Evolutionary conservation across 192 early-diverging fungal genomes (phyloP).

Genomic region (Mortierella antarctica): DNA sequence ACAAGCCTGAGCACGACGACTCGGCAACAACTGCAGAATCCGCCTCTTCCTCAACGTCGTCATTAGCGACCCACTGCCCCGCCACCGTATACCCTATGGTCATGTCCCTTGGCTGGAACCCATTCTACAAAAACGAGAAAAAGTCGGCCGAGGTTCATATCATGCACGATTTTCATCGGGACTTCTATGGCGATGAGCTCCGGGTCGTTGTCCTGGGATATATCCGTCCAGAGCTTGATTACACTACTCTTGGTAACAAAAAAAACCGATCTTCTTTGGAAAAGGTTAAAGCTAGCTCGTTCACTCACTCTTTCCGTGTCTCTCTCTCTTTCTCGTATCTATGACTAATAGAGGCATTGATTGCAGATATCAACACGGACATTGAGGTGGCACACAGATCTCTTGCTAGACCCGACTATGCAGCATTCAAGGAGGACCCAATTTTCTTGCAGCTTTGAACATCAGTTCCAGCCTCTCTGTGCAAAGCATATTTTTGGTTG

Average conservation of each 20-base stretch:
- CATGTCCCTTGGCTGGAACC: conserved; percentile 99
- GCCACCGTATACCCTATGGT: conserved; percentile 91
- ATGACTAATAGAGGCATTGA: conserved; percentile 76
- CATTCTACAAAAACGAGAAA: conserved; percentile 97
- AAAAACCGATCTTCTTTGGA: background rate
- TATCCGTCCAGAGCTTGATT: conserved; percentile 92
- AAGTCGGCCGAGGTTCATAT: conserved; percentile 98
- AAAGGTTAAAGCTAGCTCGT: background rate
- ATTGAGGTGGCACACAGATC: conserved; percentile 82
- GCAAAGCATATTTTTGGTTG: background rate
- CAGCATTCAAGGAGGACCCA: conserved; percentile 51
- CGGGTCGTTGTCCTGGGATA: conserved; percentile 88
- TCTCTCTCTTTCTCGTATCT: background rate
- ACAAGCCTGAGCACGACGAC: background rate
- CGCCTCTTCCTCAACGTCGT: conserved; percentile 27
- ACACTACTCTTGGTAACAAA: conserved; percentile 77
- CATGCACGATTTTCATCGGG: conserved; percentile 83
- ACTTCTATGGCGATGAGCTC: conserved; percentile 93
- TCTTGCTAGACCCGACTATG: conserved; percentile 68
- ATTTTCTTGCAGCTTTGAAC: conserved; percentile 44
- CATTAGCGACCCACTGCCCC: conserved; percentile 34
- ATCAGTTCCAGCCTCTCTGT: background rate
- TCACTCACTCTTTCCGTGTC: background rate
- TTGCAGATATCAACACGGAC: conserved; percentile 93
- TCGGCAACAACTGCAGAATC: background rate